Conservation (phyloP, 768 basidiomycete genomes). For the Epithele typhae region DNA sequence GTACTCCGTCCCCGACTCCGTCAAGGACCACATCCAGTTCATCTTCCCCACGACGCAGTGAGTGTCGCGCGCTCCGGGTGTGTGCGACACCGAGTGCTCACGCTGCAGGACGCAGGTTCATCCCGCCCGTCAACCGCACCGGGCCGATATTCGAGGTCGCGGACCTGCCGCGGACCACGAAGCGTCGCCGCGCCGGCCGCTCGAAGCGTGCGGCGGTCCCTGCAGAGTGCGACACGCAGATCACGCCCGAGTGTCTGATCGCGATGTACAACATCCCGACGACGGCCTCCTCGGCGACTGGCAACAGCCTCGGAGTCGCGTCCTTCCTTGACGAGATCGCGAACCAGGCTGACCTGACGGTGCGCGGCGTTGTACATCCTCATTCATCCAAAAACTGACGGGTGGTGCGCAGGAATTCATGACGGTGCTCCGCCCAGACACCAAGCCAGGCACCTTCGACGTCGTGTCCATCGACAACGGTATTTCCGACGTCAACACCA, state of each 20-base stretch:
- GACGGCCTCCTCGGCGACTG: constrained; percentile 9
- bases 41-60: constrained; percentile 27
- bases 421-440: constrained; percentile 44
- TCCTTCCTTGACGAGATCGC: constrained; percentile 21
- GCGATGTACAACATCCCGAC: constrained; percentile 21
- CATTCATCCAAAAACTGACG: too few species aligned
- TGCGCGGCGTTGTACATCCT: neutral
- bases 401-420: constrained; percentile 43
- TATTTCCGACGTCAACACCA: constrained; percentile 39
- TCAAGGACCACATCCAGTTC: constrained; percentile 26
- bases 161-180: constrained; percentile 23
- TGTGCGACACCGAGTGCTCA: too few species aligned
- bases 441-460: constrained; percentile 20
- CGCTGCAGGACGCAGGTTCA: constrained; percentile 1
- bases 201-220: constrained; percentile 28
- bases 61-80: neutral
- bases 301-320: constrained; percentile 19
- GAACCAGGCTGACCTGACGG: constrained; percentile 16
- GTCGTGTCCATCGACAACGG: constrained; percentile 25
- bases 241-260: constrained; percentile 23
- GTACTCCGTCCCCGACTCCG: constrained; percentile 31
- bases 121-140: constrained; percentile 1
- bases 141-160: constrained; percentile 1
- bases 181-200: constrained; percentile 1
- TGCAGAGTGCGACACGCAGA: constrained; percentile 30